Evolutionary conservation across 202 grass and related monocot genomes (phyloP).

Genomic region (Digitaria exilis): DNA sequence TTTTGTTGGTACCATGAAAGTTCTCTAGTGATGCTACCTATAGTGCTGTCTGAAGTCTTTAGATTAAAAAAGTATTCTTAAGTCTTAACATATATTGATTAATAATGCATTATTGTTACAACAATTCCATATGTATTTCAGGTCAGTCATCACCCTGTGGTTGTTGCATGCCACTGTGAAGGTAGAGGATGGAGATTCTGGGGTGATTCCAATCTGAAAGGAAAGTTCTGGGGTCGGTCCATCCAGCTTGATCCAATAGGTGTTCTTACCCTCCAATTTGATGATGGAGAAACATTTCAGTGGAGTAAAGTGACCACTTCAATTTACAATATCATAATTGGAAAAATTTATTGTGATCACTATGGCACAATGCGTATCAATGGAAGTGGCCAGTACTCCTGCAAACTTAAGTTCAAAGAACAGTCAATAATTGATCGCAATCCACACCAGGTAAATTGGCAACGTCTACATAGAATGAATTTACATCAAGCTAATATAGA

Average conservation of each 20-base stretch:
- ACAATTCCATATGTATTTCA: conserved; percentile 34
- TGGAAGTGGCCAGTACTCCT: conserved; percentile 83
- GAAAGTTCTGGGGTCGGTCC: conserved; percentile 95
- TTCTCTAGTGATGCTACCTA: not conserved
- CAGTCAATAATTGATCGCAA: conserved; percentile 90
- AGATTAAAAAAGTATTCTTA: conserved; percentile 37
- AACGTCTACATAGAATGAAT: conserved; percentile 21
- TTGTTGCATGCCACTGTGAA: conserved; percentile 93
- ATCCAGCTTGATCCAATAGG: conserved; percentile 99
- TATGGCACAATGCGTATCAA: conserved; percentile 94
- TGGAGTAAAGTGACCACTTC: conserved; percentile 98
- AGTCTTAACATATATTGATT: conserved; percentile 35
- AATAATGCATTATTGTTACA: conserved; percentile 19
- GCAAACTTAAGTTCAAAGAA: conserved; percentile 98
- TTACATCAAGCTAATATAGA: conserved; percentile 7
- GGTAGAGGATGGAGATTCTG: conserved; percentile 91
- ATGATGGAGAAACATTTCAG: conserved; percentile 88
- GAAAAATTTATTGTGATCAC: conserved; percentile 97
- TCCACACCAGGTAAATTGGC: conserved; percentile 74
- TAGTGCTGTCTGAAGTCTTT: conserved; percentile 1
- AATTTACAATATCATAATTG: conserved; percentile 99
- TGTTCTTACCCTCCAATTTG: conserved; percentile 92
- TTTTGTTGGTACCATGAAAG: not conserved
- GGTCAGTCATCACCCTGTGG: conserved; percentile 97
- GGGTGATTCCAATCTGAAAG: conserved; percentile 88